Base-by-base conservation (phyloP, 2,329 filamentous ascomycete species). In the Dryadomyces quercus-mongolicae region DNA sequence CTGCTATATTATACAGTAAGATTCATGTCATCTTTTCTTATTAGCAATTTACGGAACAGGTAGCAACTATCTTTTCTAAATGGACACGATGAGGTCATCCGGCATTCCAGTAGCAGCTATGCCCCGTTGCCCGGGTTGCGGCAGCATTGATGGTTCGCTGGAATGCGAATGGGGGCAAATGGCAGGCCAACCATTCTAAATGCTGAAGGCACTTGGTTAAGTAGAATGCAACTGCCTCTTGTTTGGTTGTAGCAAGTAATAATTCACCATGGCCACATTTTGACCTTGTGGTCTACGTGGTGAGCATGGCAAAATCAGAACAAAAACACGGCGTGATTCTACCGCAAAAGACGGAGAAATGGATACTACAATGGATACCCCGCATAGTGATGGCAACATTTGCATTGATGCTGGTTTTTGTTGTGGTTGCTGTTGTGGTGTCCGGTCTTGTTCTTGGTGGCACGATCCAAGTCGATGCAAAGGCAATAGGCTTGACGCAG, bases 401-500 rank as follows among this genome's bases (percentile, higher is more conserved):
- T 10, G 21, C 53, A 2, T 18, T 59, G 15, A 56, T 59, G 13
- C 34, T 57, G 6, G 18, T 61, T 2, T 59, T 59, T 22, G 54
- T 60, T 40, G 12, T 61, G 1, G 50, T 61, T 8, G 62, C 55
- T 18, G 5, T 60, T 10, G 48, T 62, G 5, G 57, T 62, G 12
- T 60, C 60, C 5, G 58, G 58, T 3, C 54, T 63, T 10, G 61
- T 62, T 2, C 54, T 63, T 5, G 55, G 58, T 10, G 61, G 59
- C 50, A 56, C 55, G 2, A 51, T 61, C 12, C 31, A 42, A 12
- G 54, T 61, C 34, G 49, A 42, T n/a, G 56, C 55, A 40, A 53
- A 54, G 47, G 55, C 58, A 31, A 57, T 60, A 10, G 59, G 59
- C n/a, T 51, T 62, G 25, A 60, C 61, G 1, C 60, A 63, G 54